Evolutionary conservation across 2,329 filamentous ascomycete species (phyloP).

Genomic region (Aspergillus unguis): DNA sequence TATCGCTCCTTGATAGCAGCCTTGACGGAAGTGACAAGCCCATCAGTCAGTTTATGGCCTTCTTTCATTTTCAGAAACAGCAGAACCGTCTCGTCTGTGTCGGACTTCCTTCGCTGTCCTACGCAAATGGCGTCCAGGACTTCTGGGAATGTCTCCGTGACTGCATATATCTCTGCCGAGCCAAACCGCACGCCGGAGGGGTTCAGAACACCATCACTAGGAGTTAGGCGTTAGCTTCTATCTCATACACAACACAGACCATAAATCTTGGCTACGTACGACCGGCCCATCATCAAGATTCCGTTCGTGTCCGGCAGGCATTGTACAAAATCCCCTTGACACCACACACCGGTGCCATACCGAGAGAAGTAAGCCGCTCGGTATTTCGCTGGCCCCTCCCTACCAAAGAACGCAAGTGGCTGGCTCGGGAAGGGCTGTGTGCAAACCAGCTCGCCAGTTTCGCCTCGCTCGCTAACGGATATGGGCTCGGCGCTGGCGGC

Average conservation of each 20-base stretch:
- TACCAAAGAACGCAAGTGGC: constrained; percentile 61
- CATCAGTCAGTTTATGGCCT: not conserved
- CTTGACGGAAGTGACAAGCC: constrained; percentile 57
- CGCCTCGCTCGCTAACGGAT: constrained; percentile 50
- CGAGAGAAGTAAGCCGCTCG: constrained; percentile 26
- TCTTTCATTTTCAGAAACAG: constrained; percentile 59
- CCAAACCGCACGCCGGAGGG: constrained; percentile 77
- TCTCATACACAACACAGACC: not conserved
- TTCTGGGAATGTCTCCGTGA: constrained; percentile 47
- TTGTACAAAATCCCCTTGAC: constrained; percentile 76
- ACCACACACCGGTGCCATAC: constrained; percentile 61
- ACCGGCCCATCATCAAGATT: not conserved
- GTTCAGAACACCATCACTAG: constrained; percentile 70
- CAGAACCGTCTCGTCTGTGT: constrained; percentile 57
- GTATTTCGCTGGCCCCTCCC: constrained; percentile 54
- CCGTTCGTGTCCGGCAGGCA: constrained; percentile 63
- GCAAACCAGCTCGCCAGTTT: constrained; percentile 72
- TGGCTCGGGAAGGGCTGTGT: constrained; percentile 71
- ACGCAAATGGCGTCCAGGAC: constrained; percentile 73
- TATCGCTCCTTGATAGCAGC: constrained; percentile 62
- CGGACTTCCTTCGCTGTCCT: constrained; percentile 64
- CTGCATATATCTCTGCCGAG: constrained; percentile 73
- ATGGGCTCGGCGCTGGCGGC: constrained; percentile 49
- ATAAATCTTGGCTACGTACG: not conserved
- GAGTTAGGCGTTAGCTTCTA: not conserved